A percentile compares a stretch with the other conserved stretches of the same genome.
These are phyloP conservation scores for Bipolaris oryzae DNA, from an alignment of 2,329 filamentous ascomycete genomes.

Conservation along the genomic window DNA sequence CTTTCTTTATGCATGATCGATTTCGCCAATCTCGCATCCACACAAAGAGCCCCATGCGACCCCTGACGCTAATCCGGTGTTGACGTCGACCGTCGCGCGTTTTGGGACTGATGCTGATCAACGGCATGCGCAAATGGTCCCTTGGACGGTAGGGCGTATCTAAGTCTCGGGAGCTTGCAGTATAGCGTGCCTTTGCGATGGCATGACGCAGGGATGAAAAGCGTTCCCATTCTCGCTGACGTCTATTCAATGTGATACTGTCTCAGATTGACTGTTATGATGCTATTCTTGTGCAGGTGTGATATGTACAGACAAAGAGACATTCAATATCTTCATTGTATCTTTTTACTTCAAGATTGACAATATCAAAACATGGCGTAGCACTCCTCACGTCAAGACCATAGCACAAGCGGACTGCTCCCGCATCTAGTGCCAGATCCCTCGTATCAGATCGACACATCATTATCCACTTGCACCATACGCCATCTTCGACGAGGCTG, in stretches of 20 bases:
- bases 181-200: background rate
- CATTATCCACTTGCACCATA: constrained; percentile 13
- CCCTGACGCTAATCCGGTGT: constrained; percentile 33
- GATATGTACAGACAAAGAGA: background rate
- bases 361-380: background rate
- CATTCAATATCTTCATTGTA: background rate
- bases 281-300: background rate
- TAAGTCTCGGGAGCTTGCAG: background rate
- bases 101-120: constrained; percentile 4
- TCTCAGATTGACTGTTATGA: background rate
- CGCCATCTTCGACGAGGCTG: constrained; percentile 12
- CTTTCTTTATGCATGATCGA: constrained; percentile 26
- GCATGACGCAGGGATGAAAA: constrained; percentile 6
- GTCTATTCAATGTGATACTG: background rate
- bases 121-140: background rate
- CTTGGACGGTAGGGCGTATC: background rate
- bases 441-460: constrained; percentile 20
- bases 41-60: constrained; percentile 20
- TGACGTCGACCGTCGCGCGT: constrained; percentile 27
- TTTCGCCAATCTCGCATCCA: constrained; percentile 29
- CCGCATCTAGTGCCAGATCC: constrained; percentile 16
- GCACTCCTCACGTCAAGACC: constrained; percentile 3
- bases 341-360: background rate
- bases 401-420: constrained; percentile 16
- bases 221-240: background rate